Conservation (phyloP, 176 grass and related monocot genomes). For the Pontederia crassipes region DNA sequence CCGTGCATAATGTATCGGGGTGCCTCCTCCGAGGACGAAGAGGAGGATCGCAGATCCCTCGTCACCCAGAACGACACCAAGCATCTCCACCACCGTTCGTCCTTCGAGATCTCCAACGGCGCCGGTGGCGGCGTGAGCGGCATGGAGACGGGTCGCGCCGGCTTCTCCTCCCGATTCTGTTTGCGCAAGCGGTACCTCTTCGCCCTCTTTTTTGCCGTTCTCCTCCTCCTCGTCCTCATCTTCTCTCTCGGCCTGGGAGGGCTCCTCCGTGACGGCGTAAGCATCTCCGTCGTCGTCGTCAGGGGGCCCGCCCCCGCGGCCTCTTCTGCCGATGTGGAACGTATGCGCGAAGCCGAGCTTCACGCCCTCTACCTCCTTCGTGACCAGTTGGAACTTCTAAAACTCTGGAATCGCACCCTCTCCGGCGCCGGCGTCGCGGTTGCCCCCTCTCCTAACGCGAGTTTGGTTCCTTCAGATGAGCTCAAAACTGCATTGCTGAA, state of each 20-base stretch:
- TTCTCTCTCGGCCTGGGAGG: conserved; percentile 33
- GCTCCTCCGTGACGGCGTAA: conserved; percentile 34
- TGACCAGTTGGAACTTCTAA: conserved; percentile 56
- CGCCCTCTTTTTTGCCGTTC: conserved; percentile 34
- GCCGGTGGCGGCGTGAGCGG: conserved; percentile 21
- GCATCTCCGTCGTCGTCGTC: conserved; percentile 28
- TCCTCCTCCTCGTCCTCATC: conserved; percentile 48
- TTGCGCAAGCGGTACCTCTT: conserved; percentile 45
- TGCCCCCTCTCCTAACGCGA: conserved; percentile 1
- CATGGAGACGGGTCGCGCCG: neutral
- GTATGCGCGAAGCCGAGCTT: conserved; percentile 79
- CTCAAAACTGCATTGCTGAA: conserved; percentile 47
- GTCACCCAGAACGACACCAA: conserved; percentile 47
- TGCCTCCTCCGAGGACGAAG: conserved; percentile 42
- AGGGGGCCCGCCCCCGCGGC: neutral
- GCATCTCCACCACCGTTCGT: neutral
- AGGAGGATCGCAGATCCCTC: conserved; percentile 70
- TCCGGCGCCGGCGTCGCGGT: conserved; percentile 6
- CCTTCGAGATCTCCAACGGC: conserved; percentile 17
- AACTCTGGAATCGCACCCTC: conserved; percentile 49
- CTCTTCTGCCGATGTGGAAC: conserved; percentile 26
- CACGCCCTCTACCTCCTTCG: conserved; percentile 63
- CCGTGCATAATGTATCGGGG: too few species aligned
- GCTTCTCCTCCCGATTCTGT: neutral
- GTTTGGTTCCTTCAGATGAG: conserved; percentile 18